Base-by-base conservation (phyloP, 129 eudicot genomes). In the Lactuca saligna region DNA sequence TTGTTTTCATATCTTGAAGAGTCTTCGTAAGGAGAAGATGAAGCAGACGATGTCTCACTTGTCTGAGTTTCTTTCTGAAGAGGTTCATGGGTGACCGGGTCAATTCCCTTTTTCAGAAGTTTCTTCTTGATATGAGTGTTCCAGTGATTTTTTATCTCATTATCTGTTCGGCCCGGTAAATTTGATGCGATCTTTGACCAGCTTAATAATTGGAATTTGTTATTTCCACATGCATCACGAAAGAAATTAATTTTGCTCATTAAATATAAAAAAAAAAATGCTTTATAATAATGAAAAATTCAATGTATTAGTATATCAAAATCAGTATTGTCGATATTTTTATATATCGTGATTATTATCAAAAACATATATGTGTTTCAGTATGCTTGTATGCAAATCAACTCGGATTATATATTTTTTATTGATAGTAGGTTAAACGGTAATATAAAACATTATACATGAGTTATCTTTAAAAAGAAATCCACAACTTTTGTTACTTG, bases 41-140 rank as follows among this genome's bases (percentile, higher is more conserved):
- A 54, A 3, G 69, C 14, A 67, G 72, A 68, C 42, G 73, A 54
- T 7, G 69, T 20, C 37, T 64, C 69, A 64, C 69, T 11, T 17
- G 63, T 73, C 6, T 70, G 77, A 63, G 70, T 10, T 35, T 76
- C 84, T 51, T 82, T 76, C 14, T 63, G 58, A 17, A 81, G 80
- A 39, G 94, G 91, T 31, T 86, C 77, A 57, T 86, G 97, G 8
- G 94, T 90, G 58, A 84, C 81, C 0, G 97, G 97, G 71, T 86
- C 87, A 32, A 90, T 82, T 51, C 97, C 97, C 88, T 80, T 78
- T 58, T 82, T 90, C 6, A 86, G n/a, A 57, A 90, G 96, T 34
- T 89, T 90, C 37, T 90, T 90, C 75, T 90, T 90, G 73, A 86
- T 80, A 61, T 86, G 95, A n/a, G 97, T 90, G 74, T 90, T 90